Conservation (phyloP, 805 yeast genomes). For the Yamadazyma akitaensis region DNA sequence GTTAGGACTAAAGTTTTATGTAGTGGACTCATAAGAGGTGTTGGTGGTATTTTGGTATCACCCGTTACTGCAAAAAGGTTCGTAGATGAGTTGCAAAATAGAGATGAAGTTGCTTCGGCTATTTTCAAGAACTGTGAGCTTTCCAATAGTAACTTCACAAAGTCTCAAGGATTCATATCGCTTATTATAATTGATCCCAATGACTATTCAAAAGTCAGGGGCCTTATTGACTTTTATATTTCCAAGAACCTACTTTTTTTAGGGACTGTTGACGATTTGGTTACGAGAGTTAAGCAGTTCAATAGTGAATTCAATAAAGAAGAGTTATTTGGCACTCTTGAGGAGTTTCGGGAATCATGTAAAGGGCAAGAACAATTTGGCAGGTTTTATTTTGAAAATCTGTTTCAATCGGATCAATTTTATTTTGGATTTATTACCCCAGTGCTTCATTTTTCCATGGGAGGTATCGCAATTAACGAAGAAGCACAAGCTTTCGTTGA, state of each 20-base stretch:
- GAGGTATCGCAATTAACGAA: conserved; percentile 57
- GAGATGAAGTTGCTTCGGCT: conserved; percentile 50
- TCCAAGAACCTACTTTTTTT: conserved; percentile 24
- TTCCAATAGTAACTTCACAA: conserved; percentile 9
- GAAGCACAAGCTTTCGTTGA: conserved; percentile 38
- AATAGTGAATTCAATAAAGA: conserved; percentile 14
- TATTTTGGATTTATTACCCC: conserved; percentile 56
- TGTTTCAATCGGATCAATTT: conserved; percentile 21
- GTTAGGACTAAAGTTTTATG: conserved; percentile 43
- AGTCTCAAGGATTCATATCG: conserved; percentile 15
- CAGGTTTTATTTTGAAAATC: conserved; percentile 11
- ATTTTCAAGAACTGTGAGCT: conserved; percentile 28
- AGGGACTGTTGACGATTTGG: conserved; percentile 21
- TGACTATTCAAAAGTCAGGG: conserved; percentile 43
- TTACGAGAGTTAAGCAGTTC: conserved; percentile 11
- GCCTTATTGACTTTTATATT: conserved; percentile 51
- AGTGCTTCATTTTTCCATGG: conserved; percentile 67
- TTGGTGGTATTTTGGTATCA: conserved; percentile 54
- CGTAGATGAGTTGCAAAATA: conserved; percentile 50
- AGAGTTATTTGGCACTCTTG: conserved; percentile 14
- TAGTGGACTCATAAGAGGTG: conserved; percentile 58
- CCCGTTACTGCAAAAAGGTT: conserved; percentile 46
- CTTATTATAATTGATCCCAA: conserved; percentile 37
- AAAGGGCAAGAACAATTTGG: conserved; percentile 29
- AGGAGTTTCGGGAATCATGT: conserved; percentile 14